Percentiles rank a stretch among this genome's conserved stretches.
phyloP scores from a whole-genome alignment of 2,329 filamentous ascomycete genomes.

The Aurifilum marmelostoma region DNA sequence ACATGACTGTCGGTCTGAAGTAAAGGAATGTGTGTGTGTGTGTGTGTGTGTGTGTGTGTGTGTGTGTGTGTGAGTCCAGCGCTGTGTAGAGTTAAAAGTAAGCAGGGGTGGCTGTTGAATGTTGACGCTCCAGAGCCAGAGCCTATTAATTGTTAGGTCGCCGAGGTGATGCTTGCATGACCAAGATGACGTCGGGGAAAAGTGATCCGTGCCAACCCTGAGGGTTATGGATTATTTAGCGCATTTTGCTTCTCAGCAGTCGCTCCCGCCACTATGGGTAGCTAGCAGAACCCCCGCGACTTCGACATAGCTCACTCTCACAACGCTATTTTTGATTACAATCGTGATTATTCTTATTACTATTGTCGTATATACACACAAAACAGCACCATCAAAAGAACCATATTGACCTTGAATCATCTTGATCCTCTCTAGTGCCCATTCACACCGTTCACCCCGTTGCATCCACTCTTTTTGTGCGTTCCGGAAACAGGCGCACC shows the following conservation, averaged over 20 bases:
- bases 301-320: neutral
- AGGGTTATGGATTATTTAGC: neutral
- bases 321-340: too few relatives aligned
- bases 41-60: neutral
- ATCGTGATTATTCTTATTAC: neutral
- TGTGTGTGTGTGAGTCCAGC: neutral
- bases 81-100: neutral
- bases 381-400: neutral
- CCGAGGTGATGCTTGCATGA: conserved; percentile 1
- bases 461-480: conserved; percentile 12
- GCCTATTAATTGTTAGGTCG: neutral
- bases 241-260: neutral
- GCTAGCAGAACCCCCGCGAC: neutral
- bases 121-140: neutral
- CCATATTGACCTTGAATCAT: too few relatives aligned
- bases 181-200: neutral
- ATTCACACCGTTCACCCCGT: neutral
- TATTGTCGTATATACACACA: neutral
- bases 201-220: neutral
- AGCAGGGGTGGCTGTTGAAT: neutral
- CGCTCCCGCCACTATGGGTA: neutral
- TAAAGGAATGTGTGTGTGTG: neutral
- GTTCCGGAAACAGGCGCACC: conserved; percentile 23
- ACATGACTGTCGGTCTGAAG: conserved; percentile 8
- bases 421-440: neutral